phyloP scores from a whole-genome alignment of 306 rosid genomes.

The Vachellia pachyceras region DNA sequence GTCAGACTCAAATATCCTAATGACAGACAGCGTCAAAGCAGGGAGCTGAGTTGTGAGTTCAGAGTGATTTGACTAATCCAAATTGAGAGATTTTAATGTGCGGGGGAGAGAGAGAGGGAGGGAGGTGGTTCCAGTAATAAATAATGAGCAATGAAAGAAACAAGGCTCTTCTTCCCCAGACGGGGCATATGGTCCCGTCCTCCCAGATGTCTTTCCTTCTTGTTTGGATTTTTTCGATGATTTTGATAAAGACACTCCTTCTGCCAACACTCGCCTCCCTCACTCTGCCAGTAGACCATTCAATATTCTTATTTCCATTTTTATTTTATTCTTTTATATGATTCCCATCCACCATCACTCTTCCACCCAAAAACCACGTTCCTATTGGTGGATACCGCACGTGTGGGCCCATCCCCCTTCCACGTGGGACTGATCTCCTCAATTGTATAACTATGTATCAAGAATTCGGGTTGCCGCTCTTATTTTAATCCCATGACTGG shows the following conservation, averaged over 20 bases:
- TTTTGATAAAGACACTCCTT: slow-evolving; percentile 45
- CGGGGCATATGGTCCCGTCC: slow-evolving; percentile 30
- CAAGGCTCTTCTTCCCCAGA: slow-evolving; percentile 20
- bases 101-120: too few relatives aligned
- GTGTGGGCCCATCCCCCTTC: slow-evolving; percentile 31
- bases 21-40: neutral
- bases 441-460: too few relatives aligned
- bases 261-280: slow-evolving; percentile 27
- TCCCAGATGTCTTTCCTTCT: slow-evolving; percentile 24
- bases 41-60: neutral
- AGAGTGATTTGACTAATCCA: slow-evolving; percentile 38
- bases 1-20: neutral
- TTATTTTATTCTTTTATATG: neutral
- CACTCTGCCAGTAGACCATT: slow-evolving; percentile 31
- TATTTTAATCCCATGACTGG: slow-evolving; percentile 16
- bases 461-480: neutral
- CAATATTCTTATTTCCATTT: neutral
- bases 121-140: too few relatives aligned
- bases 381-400: neutral
- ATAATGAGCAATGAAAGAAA: neutral
- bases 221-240: slow-evolving; percentile 34
- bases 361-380: neutral
- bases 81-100: neutral
- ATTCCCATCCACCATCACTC: neutral
- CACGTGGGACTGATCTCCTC: slow-evolving; percentile 20